Evolutionary conservation across 345 rosid genomes (phyloP).

Genomic region (Raphanus sativus): DNA sequence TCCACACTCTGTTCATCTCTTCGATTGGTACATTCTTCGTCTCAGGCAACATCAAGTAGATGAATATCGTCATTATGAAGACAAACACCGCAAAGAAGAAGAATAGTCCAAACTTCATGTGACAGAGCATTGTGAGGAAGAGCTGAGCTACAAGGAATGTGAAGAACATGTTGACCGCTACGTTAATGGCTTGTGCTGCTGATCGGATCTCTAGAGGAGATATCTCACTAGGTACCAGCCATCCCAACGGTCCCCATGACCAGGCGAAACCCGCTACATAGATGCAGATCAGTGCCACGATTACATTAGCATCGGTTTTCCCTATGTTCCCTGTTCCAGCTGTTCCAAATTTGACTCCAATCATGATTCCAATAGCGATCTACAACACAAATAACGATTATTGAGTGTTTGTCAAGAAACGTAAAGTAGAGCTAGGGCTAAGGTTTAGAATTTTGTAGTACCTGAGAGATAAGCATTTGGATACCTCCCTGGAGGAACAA

Average conservation of each 20-base stretch:
- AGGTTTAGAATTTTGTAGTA: slow-evolving; percentile 15
- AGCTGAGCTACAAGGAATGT: slow-evolving; percentile 39
- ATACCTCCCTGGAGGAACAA: slow-evolving; percentile 72
- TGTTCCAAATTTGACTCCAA: slow-evolving; percentile 53
- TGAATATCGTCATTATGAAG: slow-evolving; percentile 45
- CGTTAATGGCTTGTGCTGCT: slow-evolving; percentile 57
- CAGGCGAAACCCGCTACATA: slow-evolving; percentile 58
- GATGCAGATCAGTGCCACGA: slow-evolving; percentile 47
- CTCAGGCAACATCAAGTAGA: slow-evolving; percentile 47
- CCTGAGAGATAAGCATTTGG: slow-evolving; percentile 76
- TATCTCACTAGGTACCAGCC: slow-evolving; percentile 69
- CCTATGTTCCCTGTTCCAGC: slow-evolving; percentile 44
- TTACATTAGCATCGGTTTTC: slow-evolving; percentile 28
- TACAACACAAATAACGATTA: slow-evolving; percentile 5
- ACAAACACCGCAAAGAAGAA: slow-evolving; percentile 49
- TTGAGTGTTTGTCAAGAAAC: slow-evolving; percentile 3
- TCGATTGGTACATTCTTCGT: slow-evolving; percentile 44
- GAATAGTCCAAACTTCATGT: background rate
- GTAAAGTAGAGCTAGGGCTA: background rate
- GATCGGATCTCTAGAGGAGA: slow-evolving; percentile 62
- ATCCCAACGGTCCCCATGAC: slow-evolving; percentile 77
- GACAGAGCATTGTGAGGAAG: background rate
- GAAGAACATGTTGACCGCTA: slow-evolving; percentile 56
- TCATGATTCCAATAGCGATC: slow-evolving; percentile 44
- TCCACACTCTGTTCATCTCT: slow-evolving; percentile 45